Evolutionary conservation across 2,329 filamentous ascomycete species (phyloP), one percentile per base, ranked within the genome.

Genomic region (Paradendryphiella salina): DNA sequence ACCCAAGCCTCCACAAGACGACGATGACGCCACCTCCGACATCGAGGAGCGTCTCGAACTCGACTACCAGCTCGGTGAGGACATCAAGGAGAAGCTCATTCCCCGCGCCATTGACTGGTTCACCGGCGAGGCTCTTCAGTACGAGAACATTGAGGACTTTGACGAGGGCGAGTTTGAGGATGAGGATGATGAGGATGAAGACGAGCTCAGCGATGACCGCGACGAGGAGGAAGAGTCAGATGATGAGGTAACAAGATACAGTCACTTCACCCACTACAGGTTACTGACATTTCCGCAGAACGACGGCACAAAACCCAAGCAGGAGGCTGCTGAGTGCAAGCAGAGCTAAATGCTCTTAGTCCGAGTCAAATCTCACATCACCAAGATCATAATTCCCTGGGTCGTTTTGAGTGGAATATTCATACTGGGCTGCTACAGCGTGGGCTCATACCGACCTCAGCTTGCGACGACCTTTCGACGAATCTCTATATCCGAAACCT

Each of bases 51-150:
- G 94, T 59, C 85, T 99, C 49, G 94, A 99, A 80, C 86, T 99
- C 44, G 94, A 99, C 78, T 99, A 97, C 77, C 93, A 97, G 79
- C 86, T 99, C 36, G 94, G 94, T 62, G 94, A 99, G 80, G 94
- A 99, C 73, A 96, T 99, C 79, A 99, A 99, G 81, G 94, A 99
- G 84, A 99, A 99, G 81, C 84, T 99, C 61, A 99, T 99, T 65
- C 94, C 94, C 60, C 91, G 93, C 64, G 94, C 95, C 50, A 94
- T 99, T 67, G 94, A 99, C 78, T 99, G 94, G 94, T 99, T 99
- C 76, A 99, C 94, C 45, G 94, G 94, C 51, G 94, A 99, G 79
- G 94, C 94, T 63, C 86, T 99, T 59, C 92, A 94, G 65, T 99
- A 90, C 66, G 94, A 99, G 81, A 93, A 96, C 74, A 77, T 96